These are phyloP conservation scores for Daedaleopsis nitida DNA, from an alignment of 768 basidiomycete genomes.

Conservation along the genomic window DNA sequence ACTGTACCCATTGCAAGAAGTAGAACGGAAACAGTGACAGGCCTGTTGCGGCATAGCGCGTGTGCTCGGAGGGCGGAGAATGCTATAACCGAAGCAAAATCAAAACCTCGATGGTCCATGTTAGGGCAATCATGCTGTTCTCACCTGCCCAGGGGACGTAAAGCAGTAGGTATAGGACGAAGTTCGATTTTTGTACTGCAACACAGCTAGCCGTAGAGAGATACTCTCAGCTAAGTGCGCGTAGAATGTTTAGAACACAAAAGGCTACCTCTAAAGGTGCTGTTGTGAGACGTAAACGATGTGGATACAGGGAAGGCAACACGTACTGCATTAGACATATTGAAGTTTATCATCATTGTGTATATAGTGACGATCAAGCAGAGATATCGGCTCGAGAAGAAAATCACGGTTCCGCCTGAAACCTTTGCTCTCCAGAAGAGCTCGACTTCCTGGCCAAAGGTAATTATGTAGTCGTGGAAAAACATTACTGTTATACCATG, in stretches of 20 bases:
- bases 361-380: neutral
- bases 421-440: neutral
- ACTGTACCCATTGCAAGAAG: neutral
- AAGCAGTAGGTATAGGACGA: neutral
- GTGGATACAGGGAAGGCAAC: too few species aligned
- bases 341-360: neutral
- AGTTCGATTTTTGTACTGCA: neutral
- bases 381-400: neutral
- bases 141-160: neutral
- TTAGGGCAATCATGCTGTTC: too few species aligned
- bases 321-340: neutral
- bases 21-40: neutral
- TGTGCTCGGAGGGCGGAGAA: neutral
- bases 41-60: neutral
- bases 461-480: neutral
- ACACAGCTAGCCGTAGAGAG: neutral
- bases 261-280: neutral
- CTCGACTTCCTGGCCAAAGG: neutral
- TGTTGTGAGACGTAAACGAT: too few species aligned
- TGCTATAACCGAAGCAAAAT: too few species aligned
- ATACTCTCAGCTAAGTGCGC: too few species aligned
- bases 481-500: too few species aligned
- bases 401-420: neutral
- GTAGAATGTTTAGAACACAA: too few species aligned
- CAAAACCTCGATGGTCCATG: too few species aligned